phyloP scores from a whole-genome alignment of 164 flowering plant species.

The Vitis amurensis region DNA sequence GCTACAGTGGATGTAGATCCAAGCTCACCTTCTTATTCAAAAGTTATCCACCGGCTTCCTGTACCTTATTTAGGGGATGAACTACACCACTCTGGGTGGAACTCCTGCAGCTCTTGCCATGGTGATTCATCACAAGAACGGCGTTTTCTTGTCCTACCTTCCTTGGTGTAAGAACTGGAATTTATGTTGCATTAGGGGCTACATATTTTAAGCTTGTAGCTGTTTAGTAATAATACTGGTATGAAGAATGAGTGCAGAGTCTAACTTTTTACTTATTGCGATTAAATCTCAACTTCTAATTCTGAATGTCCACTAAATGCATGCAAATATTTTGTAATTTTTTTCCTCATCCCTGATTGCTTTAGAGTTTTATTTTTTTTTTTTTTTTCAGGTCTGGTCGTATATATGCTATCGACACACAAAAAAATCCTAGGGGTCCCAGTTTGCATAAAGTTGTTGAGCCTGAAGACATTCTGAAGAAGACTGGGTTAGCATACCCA shows the following conservation, averaged over 20 bases:
- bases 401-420: constrained; percentile 80
- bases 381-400: constrained; percentile 76
- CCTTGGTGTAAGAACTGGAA: constrained; percentile 60
- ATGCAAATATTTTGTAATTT: too few relatives aligned
- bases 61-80: constrained; percentile 81
- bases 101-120: constrained; percentile 98
- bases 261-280: too few relatives aligned
- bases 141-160: constrained; percentile 79
- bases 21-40: constrained; percentile 77
- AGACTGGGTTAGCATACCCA: constrained; percentile 92
- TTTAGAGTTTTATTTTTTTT: neutral
- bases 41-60: constrained; percentile 85
- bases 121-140: constrained; percentile 80
- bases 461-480: constrained; percentile 61
- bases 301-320: too few relatives aligned
- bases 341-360: too few relatives aligned
- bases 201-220: neutral
- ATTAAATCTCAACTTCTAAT: too few relatives aligned
- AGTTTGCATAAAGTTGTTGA: constrained; percentile 81
- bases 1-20: constrained; percentile 94
- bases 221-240: too few relatives aligned
- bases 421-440: constrained; percentile 74
- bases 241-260: too few relatives aligned
- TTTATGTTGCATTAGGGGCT: neutral
- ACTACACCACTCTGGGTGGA: constrained; percentile 97